Evolutionary conservation across 345 rosid genomes (phyloP), one percentile per base, ranked within the genome.

Genomic region (Geranium rotundifolium): DNA sequence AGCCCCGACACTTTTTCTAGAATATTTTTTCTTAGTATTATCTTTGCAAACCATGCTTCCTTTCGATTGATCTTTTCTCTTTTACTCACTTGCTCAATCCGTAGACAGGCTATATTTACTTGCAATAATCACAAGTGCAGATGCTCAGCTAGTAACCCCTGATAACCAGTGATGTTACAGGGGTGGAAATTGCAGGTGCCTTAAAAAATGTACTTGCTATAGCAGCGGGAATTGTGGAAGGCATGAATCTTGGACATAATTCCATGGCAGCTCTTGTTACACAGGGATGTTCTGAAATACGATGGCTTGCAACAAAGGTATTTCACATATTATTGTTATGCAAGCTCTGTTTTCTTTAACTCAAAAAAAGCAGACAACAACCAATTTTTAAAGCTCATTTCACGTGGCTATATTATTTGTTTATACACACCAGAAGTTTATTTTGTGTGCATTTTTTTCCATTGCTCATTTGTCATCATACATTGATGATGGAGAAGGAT

Each of bases 251-350:
- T 4, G 96, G 98, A 39, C 83, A 91, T 82, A 88, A 91, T 75
- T 91, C 98, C 61, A 88, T 88, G 98, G 98, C 98, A 64, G 96
- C 96, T 72, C 91, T 91, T 58, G 98, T 91, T 37, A 77, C 96
- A 27, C 96, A 88, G 76, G 97, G 97, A 72, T 91, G 96, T 72
- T 83, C 95, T 17, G 97, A 91, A 84, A 88, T 88, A 69, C 83
- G 96, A 65, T 91, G 96, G 96, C 77, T 88, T 31, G 95, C 96
- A 64, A 91, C 96, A 30, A 88, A 86, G 97, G 97, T 87, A 64
- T 56, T 57, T 65, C 52, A 29, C 61, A 23, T 23, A 23, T 8
- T 64, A 56, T 55, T 56, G 19, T 29, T 52, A 3, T 54, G 55
- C 34, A 56, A 0, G 41, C 2, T 31, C 20, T n/a, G 13, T 13